These are phyloP conservation scores for Candida nanaspora DNA, from an alignment of 805 yeast species.

Conservation along the genomic window DNA sequence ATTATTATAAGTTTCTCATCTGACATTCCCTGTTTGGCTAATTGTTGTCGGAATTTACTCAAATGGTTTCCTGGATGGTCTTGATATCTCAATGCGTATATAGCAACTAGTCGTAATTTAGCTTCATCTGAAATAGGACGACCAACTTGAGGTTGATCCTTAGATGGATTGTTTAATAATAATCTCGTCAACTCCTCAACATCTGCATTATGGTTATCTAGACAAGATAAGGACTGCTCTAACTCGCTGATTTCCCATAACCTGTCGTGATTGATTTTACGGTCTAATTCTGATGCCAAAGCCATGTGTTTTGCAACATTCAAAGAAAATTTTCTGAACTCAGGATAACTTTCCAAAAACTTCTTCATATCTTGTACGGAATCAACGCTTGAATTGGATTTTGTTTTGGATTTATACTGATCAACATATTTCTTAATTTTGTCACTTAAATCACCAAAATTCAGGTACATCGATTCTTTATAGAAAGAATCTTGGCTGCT, in stretches of 20 bases:
- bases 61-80: slow-evolving; percentile 38
- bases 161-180: slow-evolving; percentile 28
- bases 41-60: slow-evolving; percentile 27
- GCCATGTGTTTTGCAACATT: slow-evolving; percentile 92
- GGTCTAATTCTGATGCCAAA: slow-evolving; percentile 79
- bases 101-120: slow-evolving; percentile 65
- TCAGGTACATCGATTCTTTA: slow-evolving; percentile 73
- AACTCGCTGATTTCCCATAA: slow-evolving; percentile 85
- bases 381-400: slow-evolving; percentile 61
- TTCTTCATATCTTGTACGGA: slow-evolving; percentile 86
- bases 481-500: slow-evolving; percentile 72
- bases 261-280: slow-evolving; percentile 52
- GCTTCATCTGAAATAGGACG: slow-evolving; percentile 41
- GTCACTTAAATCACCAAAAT: slow-evolving; percentile 93
- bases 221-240: slow-evolving; percentile 78
- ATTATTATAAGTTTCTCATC: slow-evolving; percentile 34
- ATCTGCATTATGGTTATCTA: slow-evolving; percentile 48
- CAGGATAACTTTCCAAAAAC: slow-evolving; percentile 90
- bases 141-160: slow-evolving; percentile 14
- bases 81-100: slow-evolving; percentile 72
- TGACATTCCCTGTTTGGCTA: slow-evolving; percentile 29
- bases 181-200: slow-evolving; percentile 47
- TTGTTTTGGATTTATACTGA: slow-evolving; percentile 73
- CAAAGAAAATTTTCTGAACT: slow-evolving; percentile 78
- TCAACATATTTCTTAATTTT: slow-evolving; percentile 78